phyloP scores from a whole-genome alignment of 176 grass and related monocot genomes.

The Musa schizocarpa region DNA sequence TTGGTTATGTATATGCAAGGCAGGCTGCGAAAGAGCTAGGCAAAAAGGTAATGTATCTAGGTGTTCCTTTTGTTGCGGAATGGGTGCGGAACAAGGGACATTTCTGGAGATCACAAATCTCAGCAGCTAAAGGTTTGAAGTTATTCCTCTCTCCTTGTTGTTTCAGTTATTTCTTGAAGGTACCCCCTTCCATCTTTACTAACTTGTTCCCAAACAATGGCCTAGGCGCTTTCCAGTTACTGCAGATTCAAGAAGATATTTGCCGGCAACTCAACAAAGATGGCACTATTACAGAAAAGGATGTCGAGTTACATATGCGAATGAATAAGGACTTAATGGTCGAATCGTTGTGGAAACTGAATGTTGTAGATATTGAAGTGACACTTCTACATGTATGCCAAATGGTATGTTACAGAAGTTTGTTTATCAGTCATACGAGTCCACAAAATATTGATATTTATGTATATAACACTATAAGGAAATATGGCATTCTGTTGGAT shows the following conservation, averaged over 20 bases:
- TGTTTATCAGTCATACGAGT: neutral
- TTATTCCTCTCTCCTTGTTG: slow-evolving; percentile 1
- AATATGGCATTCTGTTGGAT: neutral
- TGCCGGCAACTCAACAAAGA: slow-evolving; percentile 73
- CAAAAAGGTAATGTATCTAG: slow-evolving; percentile 92
- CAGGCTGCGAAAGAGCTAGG: slow-evolving; percentile 95
- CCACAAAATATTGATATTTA: no score
- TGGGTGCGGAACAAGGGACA: slow-evolving; percentile 99
- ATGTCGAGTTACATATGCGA: slow-evolving; percentile 69
- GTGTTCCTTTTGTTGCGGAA: slow-evolving; percentile 83
- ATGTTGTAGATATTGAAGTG: slow-evolving; percentile 91
- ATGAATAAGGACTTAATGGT: slow-evolving; percentile 98
- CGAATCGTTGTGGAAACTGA: slow-evolving; percentile 91
- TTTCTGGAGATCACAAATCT: slow-evolving; percentile 93
- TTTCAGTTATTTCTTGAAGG: neutral
- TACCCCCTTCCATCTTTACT: slow-evolving; percentile 10
- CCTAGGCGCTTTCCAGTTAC: slow-evolving; percentile 82
- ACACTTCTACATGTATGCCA: slow-evolving; percentile 88
- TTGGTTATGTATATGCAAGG: slow-evolving; percentile 79
- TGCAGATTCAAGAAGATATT: slow-evolving; percentile 80
- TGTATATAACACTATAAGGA: no score
- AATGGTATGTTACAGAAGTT: slow-evolving; percentile 44
- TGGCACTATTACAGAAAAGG: slow-evolving; percentile 40
- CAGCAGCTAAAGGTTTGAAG: slow-evolving; percentile 80
- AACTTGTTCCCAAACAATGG: slow-evolving; percentile 35